A percentile compares a stretch with the other conserved stretches of the same genome.
Conservation (phyloP, 768 basidiomycete species). For the Mycena albidolilacea region DNA sequence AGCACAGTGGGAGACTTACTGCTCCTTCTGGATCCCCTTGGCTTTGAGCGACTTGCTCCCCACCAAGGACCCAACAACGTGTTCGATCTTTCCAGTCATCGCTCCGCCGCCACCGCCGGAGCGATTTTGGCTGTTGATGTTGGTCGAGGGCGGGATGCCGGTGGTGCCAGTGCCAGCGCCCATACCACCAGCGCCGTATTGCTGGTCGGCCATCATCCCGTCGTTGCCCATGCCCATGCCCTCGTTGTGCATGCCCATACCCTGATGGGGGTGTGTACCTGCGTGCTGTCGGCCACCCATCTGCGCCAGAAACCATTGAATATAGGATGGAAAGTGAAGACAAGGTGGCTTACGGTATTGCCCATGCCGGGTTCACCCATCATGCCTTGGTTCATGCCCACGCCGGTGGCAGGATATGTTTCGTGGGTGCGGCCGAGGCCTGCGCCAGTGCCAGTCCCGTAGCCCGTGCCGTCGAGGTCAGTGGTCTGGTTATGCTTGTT, state of each 20-base stretch:
- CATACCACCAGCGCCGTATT: constrained; percentile 12
- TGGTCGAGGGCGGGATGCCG: constrained; percentile 20
- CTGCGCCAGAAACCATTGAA: background rate
- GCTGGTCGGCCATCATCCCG: constrained; percentile 15
- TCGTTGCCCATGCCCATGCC: constrained; percentile 5
- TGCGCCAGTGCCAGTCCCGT: background rate
- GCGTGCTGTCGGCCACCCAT: constrained; percentile 22
- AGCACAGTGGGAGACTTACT: constrained; percentile 11
- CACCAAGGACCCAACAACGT: constrained; percentile 26
- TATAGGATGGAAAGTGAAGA: background rate
- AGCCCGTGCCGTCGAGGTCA: constrained; percentile 3
- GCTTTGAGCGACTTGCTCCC: constrained; percentile 33
- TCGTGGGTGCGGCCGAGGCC: constrained; percentile 10
- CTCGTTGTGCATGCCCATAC: too few relatives aligned
- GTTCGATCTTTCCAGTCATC: constrained; percentile 34
- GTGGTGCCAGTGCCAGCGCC: constrained; percentile 3
- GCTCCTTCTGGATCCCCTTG: constrained; percentile 33
- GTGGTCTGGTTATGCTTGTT: constrained; percentile 8
- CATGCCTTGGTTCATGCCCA: background rate
- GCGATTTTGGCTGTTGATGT: background rate
- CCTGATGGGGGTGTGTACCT: background rate
- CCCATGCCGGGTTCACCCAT: constrained; percentile 21
- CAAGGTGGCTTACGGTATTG: constrained; percentile 1
- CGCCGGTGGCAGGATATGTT: background rate
- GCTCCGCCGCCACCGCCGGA: constrained; percentile 9